Evolutionary conservation across 202 grass and related monocot species (phyloP).

Genomic region (Dendrocalamus latiflorus): DNA sequence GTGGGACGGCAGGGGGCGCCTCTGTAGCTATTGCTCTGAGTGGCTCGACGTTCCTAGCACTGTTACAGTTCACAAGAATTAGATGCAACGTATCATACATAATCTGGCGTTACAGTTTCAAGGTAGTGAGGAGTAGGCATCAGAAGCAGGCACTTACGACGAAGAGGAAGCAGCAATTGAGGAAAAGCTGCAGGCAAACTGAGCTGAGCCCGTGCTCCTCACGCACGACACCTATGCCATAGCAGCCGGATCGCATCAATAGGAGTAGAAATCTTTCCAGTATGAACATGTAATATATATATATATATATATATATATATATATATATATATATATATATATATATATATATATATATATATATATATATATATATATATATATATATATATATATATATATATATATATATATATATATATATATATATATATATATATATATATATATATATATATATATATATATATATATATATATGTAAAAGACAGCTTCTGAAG

Average conservation of each 20-base stretch:
- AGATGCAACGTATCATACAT: neutral
- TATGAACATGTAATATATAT: neutral
- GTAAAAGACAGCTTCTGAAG: neutral
- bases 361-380: too few relatives aligned
- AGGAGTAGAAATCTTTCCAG: neutral
- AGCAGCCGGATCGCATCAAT: slow-evolving; percentile 5
- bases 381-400: too few relatives aligned
- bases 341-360: too few relatives aligned
- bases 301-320: too few relatives aligned
- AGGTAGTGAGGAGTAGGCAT: neutral
- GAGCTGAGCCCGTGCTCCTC: slow-evolving; percentile 16
- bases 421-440: too few relatives aligned
- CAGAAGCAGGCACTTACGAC: slow-evolving; percentile 25
- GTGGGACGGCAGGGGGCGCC: slow-evolving; percentile 57
- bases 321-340: too few relatives aligned
- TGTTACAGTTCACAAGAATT: slow-evolving; percentile 7
- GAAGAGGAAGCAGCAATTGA: slow-evolving; percentile 32
- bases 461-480: too few relatives aligned
- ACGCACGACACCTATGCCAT: too few relatives aligned
- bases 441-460: too few relatives aligned
- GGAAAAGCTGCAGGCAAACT: slow-evolving; percentile 33
- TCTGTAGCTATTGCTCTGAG: slow-evolving; percentile 71
- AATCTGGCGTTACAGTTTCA: neutral
- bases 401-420: too few relatives aligned
- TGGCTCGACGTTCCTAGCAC: slow-evolving; percentile 54